Evolutionary conservation across 257 asterid species (phyloP).

Genomic region (Solanum bulbocastanum): DNA sequence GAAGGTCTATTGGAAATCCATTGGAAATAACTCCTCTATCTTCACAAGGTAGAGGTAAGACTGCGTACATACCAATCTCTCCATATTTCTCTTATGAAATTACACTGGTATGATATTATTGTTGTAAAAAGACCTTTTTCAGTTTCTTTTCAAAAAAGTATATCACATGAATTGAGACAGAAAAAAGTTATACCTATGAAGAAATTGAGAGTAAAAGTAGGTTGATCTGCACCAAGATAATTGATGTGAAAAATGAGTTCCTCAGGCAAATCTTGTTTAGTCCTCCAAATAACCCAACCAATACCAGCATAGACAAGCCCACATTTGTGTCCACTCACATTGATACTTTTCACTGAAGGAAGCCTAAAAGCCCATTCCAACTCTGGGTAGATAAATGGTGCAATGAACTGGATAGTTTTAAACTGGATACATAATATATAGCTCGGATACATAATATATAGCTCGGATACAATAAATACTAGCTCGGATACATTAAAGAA

Average conservation of each 20-base stretch:
- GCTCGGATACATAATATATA: too few species aligned
- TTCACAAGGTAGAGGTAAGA: too few species aligned
- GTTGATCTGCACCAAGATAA: constrained; percentile 32
- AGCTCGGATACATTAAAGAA: too few species aligned
- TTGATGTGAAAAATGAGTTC: constrained; percentile 29
- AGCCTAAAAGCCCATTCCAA: constrained; percentile 29
- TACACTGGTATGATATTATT: too few species aligned
- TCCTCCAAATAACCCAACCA: constrained; percentile 32
- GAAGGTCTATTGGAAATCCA: too few species aligned
- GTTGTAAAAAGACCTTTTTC: too few species aligned
- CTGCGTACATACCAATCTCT: too few species aligned
- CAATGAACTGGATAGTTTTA: constrained; percentile 29
- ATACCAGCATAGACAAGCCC: constrained; percentile 32
- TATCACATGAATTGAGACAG: not conserved
- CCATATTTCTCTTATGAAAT: too few species aligned
- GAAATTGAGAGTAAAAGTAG: constrained; percentile 29
- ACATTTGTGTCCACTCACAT: constrained; percentile 30
- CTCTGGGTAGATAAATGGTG: constrained; percentile 26
- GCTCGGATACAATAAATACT: too few species aligned
- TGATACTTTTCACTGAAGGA: constrained; percentile 28
- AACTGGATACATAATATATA: too few species aligned
- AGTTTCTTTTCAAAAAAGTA: not conserved
- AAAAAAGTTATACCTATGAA: constrained; percentile 1
- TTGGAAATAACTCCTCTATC: too few species aligned
- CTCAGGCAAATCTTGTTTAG: constrained; percentile 21